Percentiles rank a stretch among this genome's conserved stretches.
phyloP scores from a whole-genome alignment of 2,329 filamentous ascomycete genomes.

The Aspergillus glaucus region DNA sequence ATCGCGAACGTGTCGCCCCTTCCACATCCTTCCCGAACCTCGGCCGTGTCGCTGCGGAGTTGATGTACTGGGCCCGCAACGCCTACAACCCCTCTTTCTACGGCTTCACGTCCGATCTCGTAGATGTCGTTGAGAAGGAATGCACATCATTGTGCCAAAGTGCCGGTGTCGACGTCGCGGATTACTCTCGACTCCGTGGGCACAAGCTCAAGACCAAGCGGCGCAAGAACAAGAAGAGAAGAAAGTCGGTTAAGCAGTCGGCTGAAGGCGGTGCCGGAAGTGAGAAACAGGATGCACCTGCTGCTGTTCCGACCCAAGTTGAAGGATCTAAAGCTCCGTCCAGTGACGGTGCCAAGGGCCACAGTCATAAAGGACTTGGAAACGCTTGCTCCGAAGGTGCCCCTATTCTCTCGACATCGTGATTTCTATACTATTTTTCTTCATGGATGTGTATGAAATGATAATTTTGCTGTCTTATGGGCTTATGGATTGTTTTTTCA shows the following conservation, averaged over 20 bases:
- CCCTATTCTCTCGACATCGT: too few relatives aligned
- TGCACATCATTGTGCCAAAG: slow-evolving; percentile 31
- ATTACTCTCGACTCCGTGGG: slow-evolving; percentile 20
- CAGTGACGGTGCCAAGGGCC: neutral
- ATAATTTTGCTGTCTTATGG: too few relatives aligned
- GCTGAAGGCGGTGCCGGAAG: neutral
- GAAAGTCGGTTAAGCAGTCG: slow-evolving; percentile 13
- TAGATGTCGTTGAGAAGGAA: slow-evolving; percentile 34
- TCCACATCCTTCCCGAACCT: slow-evolving; percentile 27
- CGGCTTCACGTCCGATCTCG: slow-evolving; percentile 31
- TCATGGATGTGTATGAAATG: too few relatives aligned
- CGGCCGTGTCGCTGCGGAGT: slow-evolving; percentile 33
- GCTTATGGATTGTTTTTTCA: too few relatives aligned
- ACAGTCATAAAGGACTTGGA: too few relatives aligned
- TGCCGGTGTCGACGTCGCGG: slow-evolving; percentile 29
- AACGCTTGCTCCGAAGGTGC: too few relatives aligned
- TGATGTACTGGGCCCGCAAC: slow-evolving; percentile 40
- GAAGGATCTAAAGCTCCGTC: neutral
- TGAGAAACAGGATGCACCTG: neutral
- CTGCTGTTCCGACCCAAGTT: neutral
- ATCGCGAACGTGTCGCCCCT: slow-evolving; percentile 1
- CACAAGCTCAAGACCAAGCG: slow-evolving; percentile 16
- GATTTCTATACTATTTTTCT: too few relatives aligned
- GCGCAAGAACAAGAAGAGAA: slow-evolving; percentile 17
- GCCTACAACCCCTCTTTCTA: slow-evolving; percentile 40